Percentiles rank a stretch among this genome's conserved stretches.
Conservation (phyloP, 768 basidiomycete species). For the Trametes punicea region DNA sequence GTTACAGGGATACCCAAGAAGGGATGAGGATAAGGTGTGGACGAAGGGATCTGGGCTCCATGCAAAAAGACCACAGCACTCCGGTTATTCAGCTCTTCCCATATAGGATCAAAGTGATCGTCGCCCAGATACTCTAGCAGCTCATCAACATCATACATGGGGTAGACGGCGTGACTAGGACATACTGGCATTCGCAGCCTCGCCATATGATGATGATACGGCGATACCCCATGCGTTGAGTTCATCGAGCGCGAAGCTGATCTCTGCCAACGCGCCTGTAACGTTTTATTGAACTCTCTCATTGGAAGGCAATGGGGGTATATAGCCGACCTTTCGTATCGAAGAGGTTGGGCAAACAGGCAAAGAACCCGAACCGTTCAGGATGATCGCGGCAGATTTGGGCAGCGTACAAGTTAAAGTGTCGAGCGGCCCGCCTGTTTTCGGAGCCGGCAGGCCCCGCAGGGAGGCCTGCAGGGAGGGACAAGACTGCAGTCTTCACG, state of each 20-base stretch:
- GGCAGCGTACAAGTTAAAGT: conserved; percentile 46
- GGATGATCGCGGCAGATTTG: conserved; percentile 48
- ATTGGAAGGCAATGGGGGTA: neutral
- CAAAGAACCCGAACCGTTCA: conserved; percentile 66
- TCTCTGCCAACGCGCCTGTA: conserved; percentile 57
- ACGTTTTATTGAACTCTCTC: neutral
- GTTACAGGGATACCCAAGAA: conserved; percentile 65
- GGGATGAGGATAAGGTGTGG: conserved; percentile 59
- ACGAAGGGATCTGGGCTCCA: conserved; percentile 63
- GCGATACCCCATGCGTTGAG: conserved; percentile 64
- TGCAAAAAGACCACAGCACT: conserved; percentile 67
- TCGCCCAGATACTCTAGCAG: conserved; percentile 61
- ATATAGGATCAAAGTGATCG: conserved; percentile 59
- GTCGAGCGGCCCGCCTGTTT: conserved; percentile 39
- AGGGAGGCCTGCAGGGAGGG: conserved; percentile 56
- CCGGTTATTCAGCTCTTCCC: conserved; percentile 64
- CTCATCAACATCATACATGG: neutral
- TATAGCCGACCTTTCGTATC: conserved; percentile 1
- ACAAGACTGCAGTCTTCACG: conserved; percentile 62
- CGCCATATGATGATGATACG: conserved; percentile 65
- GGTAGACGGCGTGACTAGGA: neutral
- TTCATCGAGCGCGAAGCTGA: conserved; percentile 56
- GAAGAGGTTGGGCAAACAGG: conserved; percentile 46
- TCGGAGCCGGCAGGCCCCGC: conserved; percentile 36
- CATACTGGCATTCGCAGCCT: conserved; percentile 51